Base-by-base conservation (phyloP, 768 basidiomycete genomes). In the Collybiopsis luxurians region DNA sequence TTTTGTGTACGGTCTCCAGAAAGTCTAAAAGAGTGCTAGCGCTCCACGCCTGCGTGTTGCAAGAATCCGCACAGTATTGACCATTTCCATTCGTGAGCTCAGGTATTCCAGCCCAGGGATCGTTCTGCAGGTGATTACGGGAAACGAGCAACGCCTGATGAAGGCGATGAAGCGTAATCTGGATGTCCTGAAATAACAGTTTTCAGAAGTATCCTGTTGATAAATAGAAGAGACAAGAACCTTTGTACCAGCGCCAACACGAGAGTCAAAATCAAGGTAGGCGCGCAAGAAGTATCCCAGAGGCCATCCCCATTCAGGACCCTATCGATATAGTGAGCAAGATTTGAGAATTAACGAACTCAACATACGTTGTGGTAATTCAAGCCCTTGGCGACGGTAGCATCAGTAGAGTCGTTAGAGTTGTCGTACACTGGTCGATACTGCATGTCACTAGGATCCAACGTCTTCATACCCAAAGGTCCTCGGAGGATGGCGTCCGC, bases 301-400 rank as follows among this genome's bases (percentile, higher is more conserved):
- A 11, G 93, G 93, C 93, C 94, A 96, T 10, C 88, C 90, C 94
- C 93, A 97, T 67, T 95, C 92, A 3, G 93, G 93, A 17, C 92
- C 93, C 85, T 95, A 52, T 52, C 21, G 42, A 2, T 46, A 53
- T 55, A 51, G 59, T 66, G 60, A 62, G 64, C 55, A 67, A 42
- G 66, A 52, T 27, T 36, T 11, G 4, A 11, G 21, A 42, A 11
- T 57, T 45, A 38, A 40, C 46, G 15, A 58, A 44, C 30, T 39
- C 26, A 36, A 71, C 80, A 42, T 60, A 91, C 93, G 66, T 93
- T 86, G 70, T 98, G 92, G 67, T 96, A 95, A 70, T 98, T 99
- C 73, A 90, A 75, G 1, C 97, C 97, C 68, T 98, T 98, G 4
- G 97, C 96, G 51, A 95, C 72, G 2, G 85, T 73, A 43, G 83